These are phyloP conservation scores for Sphaerulina populicola DNA, from an alignment of 2,329 filamentous ascomycete genomes.

Conservation along the genomic window DNA sequence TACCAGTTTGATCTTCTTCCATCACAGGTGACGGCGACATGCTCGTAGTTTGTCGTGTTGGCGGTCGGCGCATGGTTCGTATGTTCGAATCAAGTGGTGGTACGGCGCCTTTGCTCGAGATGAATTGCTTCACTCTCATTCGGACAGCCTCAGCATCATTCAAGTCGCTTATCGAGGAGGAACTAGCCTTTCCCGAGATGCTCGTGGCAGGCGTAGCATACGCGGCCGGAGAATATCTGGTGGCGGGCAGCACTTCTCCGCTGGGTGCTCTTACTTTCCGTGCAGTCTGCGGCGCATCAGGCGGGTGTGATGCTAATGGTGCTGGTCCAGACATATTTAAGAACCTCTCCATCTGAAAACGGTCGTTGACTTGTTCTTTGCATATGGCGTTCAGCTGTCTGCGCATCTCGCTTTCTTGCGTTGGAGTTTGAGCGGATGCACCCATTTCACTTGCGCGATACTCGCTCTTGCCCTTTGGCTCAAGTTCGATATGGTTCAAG, in stretches of 20 bases:
- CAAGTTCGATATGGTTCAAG: conserved; percentile 19
- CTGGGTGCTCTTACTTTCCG: conserved; percentile 12
- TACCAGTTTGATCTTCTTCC: conserved; percentile 15
- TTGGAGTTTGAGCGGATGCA: conserved; percentile 6
- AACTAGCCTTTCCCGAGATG: conserved; percentile 4
- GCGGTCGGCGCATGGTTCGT: conserved; percentile 16
- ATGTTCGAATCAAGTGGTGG: conserved; percentile 17
- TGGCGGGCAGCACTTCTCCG: conserved; percentile 17
- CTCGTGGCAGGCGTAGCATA: conserved; percentile 2
- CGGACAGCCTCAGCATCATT: conserved; percentile 13
- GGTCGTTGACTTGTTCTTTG: conserved; percentile 27
- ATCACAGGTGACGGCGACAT: conserved; percentile 17
- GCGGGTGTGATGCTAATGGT: conserved; percentile 17
- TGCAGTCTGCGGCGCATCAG: conserved; percentile 2
- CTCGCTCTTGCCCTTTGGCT: conserved; percentile 11
- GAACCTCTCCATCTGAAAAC: conserved; percentile 27
- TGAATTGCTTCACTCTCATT: conserved; percentile 19
- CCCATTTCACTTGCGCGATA: conserved; percentile 16
- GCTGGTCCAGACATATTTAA: conserved; percentile 20
- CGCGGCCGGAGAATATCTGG: conserved; percentile 15
- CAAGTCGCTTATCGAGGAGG: conserved; percentile 9
- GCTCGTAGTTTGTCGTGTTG: conserved; percentile 10
- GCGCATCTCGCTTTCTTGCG: conserved; percentile 15
- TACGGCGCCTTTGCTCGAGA: conserved; percentile 19
- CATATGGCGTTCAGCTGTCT: conserved; percentile 22